These are phyloP conservation scores for Mycosarcoma mackinlayi DNA, from an alignment of 1,284 basidiomycete species.

Conservation along the genomic window DNA sequence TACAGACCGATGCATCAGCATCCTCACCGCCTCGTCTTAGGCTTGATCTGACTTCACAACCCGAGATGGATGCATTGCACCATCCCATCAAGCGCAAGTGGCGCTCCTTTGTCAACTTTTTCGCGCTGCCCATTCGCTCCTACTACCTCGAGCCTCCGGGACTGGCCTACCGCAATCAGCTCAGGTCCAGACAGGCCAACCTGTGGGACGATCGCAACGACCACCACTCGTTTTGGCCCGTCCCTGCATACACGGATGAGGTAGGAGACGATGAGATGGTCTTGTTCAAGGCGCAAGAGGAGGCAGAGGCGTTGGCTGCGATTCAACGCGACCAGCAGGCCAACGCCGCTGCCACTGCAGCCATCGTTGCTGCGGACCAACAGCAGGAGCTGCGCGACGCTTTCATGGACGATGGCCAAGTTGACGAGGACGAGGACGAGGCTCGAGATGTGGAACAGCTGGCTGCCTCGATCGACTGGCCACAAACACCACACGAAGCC, in stretches of 20 bases:
- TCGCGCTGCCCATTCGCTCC: conserved; percentile 48
- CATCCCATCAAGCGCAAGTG: conserved; percentile 46
- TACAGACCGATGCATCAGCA: not conserved
- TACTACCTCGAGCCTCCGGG: conserved; percentile 46
- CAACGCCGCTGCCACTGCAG: not conserved
- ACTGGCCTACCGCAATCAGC: conserved; percentile 21
- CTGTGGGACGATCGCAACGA: conserved; percentile 19
- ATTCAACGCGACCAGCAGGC: conserved; percentile 11
- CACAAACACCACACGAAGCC: conserved; percentile 1
- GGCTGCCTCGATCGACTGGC: not conserved
- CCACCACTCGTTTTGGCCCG: conserved; percentile 17
- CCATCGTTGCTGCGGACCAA: conserved; percentile 2
- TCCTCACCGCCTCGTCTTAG: conserved; percentile 6
- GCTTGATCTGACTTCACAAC: conserved; percentile 8
- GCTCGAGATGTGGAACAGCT: not conserved
- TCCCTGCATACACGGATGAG: conserved; percentile 38
- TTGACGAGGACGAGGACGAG: not conserved
- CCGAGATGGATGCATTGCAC: not conserved
- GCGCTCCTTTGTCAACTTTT: conserved; percentile 47
- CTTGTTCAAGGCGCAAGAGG: conserved; percentile 46
- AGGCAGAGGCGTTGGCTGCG: conserved; percentile 21
- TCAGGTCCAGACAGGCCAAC: conserved; percentile 6
- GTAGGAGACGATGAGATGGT: conserved; percentile 52
- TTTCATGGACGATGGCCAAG: conserved; percentile 6
- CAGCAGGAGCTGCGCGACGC: not conserved